These are phyloP conservation scores for Diospyros lotus DNA, from an alignment of 148 eudicot genomes.

Conservation along the genomic window DNA sequence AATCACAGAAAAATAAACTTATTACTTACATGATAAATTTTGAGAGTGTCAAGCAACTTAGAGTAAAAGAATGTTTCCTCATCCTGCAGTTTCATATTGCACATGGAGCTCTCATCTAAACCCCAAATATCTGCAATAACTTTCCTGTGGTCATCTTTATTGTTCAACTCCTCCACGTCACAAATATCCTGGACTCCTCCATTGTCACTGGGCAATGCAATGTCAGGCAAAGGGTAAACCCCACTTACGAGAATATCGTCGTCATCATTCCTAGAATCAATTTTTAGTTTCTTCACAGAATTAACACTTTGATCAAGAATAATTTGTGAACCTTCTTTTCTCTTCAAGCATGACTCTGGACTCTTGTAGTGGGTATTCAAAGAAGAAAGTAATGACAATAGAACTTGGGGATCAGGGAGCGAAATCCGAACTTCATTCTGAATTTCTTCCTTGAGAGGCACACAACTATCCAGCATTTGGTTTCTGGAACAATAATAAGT, in stretches of 20 bases:
- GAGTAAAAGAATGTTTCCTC: slow-evolving; percentile 56
- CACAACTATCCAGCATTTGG: slow-evolving; percentile 28
- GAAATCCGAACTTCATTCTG: slow-evolving; percentile 58
- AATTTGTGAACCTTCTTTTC: slow-evolving; percentile 41
- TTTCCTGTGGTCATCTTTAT: slow-evolving; percentile 25
- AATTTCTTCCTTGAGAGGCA: slow-evolving; percentile 59
- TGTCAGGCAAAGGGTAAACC: slow-evolving; percentile 30
- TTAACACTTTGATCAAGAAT: slow-evolving; percentile 17
- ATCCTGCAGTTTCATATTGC: slow-evolving; percentile 25
- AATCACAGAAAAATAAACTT: not conserved
- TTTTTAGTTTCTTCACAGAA: slow-evolving; percentile 45
- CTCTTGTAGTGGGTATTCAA: slow-evolving; percentile 43
- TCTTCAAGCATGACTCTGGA: slow-evolving; percentile 34
- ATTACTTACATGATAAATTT: slow-evolving; percentile 71
- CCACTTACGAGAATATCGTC: slow-evolving; percentile 81
- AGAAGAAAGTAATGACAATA: slow-evolving; percentile 66
- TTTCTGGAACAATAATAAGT: slow-evolving; percentile 9
- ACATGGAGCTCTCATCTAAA: slow-evolving; percentile 26
- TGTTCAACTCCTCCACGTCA: slow-evolving; percentile 19
- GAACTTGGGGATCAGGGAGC: slow-evolving; percentile 92
- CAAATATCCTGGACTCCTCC: slow-evolving; percentile 19
- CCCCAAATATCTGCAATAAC: slow-evolving; percentile 58
- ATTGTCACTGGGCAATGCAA: slow-evolving; percentile 25
- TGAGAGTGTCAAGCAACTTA: slow-evolving; percentile 66
- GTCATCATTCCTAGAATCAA: slow-evolving; percentile 30